Evolutionary conservation across 1,139 yeast genomes (phyloP), one percentile per base, ranked within the genome.

Genomic region (Debaryomyces subglobosus): DNA sequence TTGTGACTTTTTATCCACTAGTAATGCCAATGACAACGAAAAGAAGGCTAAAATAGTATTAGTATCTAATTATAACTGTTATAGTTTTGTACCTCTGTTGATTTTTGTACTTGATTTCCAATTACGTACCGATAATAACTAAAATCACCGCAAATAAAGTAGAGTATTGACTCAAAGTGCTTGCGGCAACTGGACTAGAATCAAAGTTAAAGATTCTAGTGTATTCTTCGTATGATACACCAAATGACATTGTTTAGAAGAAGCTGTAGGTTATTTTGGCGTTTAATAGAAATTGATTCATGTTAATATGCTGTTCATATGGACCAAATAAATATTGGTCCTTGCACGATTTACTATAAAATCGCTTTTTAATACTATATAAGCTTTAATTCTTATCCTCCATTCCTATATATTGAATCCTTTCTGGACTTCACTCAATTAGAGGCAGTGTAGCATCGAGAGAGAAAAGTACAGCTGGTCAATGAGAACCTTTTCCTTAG

Each of bases 401-500:
- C 5, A 21, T 21, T 21, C 6, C 24, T 8, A 21, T 21, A 8
- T 21, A 21, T 21, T 7, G 24, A 21, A 21, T 21, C 8, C 24
- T 21, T 21, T 21, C 8, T 21, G 24, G 20, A 18, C 24, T 21
- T 21, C 4, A 18, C 20, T 18, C 20, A 3, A 21, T 21, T 21
- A 21, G 20, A 18, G 24, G 24, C 24, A 5, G 2, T 21, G 24
- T 21, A 7, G 23, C 5, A 20, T 20, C 4, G 23, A 20, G 23
- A 5, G 5, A 20, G 23, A 67, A 55, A 65, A 67, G 34, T 35
- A 43, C 37, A 81, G 56, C 63, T 84, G 89, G 64, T 87, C 95
- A 30, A 53, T 39, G 38, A 88, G 67, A 2, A 84, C 75, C 72
- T 84, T 87, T 56, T 87, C 89, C 65, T 80, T 84, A 41, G 96